phyloP scores from a whole-genome alignment of 176 grass and related monocot species.

The Aegilops bicornis region DNA sequence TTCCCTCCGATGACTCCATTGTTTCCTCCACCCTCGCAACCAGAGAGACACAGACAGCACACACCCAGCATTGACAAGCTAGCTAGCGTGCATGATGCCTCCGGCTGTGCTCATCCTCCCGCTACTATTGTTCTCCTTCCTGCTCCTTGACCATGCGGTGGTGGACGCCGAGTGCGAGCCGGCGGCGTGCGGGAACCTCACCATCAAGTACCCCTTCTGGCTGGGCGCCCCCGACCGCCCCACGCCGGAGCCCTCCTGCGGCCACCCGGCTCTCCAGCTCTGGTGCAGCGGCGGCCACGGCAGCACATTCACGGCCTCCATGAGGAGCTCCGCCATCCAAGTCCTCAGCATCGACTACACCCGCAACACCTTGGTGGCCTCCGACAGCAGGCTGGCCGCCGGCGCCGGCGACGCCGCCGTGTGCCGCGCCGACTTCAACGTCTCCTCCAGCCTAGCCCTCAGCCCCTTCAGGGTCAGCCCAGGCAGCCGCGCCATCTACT shows the following conservation, averaged over 20 bases:
- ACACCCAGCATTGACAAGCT: neutral
- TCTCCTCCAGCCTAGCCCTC: slow-evolving; percentile 34
- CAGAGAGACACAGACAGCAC: neutral
- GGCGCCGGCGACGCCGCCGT: neutral
- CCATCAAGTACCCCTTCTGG: slow-evolving; percentile 55
- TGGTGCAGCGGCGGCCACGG: neutral
- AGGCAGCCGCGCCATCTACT: slow-evolving; percentile 36
- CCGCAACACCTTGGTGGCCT: slow-evolving; percentile 13
- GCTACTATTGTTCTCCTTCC: slow-evolving; percentile 12
- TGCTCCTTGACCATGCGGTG: neutral
- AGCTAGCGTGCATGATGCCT: slow-evolving; percentile 3
- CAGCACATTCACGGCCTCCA: neutral
- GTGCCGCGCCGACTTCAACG: slow-evolving; percentile 36
- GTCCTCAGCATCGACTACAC: slow-evolving; percentile 36
- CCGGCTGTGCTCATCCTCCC: neutral
- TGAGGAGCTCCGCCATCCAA: neutral
- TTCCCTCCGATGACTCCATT: too few relatives aligned
- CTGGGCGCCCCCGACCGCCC: neutral
- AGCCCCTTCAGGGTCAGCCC: slow-evolving; percentile 6
- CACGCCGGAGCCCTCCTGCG: slow-evolving; percentile 14
- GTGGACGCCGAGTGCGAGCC: slow-evolving; percentile 1
- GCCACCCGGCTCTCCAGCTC: slow-evolving; percentile 43
- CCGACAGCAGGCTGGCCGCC: neutral
- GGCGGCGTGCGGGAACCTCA: slow-evolving; percentile 31
- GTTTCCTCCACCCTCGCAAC: too few relatives aligned